Evolutionary conservation across 441 rosid species (phyloP).

Genomic region (Corymbia citriodora): DNA sequence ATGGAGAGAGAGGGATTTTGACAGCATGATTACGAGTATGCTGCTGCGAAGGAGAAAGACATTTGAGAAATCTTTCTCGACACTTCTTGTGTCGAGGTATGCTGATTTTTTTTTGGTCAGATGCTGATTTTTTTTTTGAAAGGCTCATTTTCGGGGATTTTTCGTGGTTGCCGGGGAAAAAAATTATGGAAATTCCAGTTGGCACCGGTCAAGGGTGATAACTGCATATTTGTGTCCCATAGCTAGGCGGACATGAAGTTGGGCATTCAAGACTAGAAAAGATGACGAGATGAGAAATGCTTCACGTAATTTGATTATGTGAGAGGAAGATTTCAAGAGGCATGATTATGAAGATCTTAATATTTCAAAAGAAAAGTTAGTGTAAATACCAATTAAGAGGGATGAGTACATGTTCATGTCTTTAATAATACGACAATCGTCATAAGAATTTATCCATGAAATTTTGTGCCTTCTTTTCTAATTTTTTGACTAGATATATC

Average conservation of each 20-base stretch:
- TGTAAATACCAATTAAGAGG: background rate
- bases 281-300: background rate
- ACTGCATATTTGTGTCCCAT: background rate
- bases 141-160: background rate
- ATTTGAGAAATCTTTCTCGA: background rate
- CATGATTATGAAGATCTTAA: background rate
- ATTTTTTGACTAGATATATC: background rate
- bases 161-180: background rate
- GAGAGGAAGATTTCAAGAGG: background rate
- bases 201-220: background rate
- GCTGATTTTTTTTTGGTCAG: background rate
- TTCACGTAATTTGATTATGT: background rate
- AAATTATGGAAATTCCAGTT: background rate
- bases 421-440: background rate
- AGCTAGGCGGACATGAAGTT: background rate
- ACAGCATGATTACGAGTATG: background rate
- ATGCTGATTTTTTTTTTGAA: background rate
- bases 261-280: background rate
- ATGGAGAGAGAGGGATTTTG: background rate
- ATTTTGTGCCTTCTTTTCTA: background rate
- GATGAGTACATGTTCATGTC: background rate
- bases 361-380: background rate
- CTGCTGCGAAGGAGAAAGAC: background rate
- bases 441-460: background rate
- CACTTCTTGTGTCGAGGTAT: background rate